Percentiles rank a stretch among this genome's conserved stretches.
Conservation (phyloP, 2,329 filamentous ascomycete species). For the Fusarium metavorans region DNA sequence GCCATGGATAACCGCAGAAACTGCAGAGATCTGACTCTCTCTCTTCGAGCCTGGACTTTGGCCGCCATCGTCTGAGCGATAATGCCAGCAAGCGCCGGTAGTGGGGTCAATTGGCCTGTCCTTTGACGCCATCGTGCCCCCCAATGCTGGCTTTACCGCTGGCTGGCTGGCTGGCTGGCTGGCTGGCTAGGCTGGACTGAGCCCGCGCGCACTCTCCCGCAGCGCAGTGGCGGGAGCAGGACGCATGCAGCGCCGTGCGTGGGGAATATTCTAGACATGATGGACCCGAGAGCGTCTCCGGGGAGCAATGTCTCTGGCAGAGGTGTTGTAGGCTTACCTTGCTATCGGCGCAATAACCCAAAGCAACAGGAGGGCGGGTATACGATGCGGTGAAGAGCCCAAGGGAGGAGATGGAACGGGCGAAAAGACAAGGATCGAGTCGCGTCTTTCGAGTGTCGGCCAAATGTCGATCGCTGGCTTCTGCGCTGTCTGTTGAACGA, state of each 20-base stretch:
- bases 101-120: slow-evolving; percentile 26
- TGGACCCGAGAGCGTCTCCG: neutral
- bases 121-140: slow-evolving; percentile 31
- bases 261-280: slow-evolving; percentile 1
- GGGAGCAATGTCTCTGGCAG: slow-evolving; percentile 10
- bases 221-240: neutral
- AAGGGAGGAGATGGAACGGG: neutral
- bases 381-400: slow-evolving; percentile 5
- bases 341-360: slow-evolving; percentile 6
- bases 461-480: slow-evolving; percentile 31
- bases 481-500: neutral
- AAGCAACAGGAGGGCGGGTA: neutral
- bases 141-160: neutral
- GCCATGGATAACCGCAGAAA: neutral
- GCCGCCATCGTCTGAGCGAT: neutral
- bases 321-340: slow-evolving; percentile 23
- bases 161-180: neutral
- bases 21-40: neutral
- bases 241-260: neutral
- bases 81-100: slow-evolving; percentile 7
- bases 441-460: slow-evolving; percentile 12
- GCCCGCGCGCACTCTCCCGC: neutral
- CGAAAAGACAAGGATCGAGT: slow-evolving; percentile 9
- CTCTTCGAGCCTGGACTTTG: neutral
- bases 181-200: neutral